Base-by-base conservation (phyloP, 192 early-diverging fungal genomes). In the Kappamyces sp. region DNA sequence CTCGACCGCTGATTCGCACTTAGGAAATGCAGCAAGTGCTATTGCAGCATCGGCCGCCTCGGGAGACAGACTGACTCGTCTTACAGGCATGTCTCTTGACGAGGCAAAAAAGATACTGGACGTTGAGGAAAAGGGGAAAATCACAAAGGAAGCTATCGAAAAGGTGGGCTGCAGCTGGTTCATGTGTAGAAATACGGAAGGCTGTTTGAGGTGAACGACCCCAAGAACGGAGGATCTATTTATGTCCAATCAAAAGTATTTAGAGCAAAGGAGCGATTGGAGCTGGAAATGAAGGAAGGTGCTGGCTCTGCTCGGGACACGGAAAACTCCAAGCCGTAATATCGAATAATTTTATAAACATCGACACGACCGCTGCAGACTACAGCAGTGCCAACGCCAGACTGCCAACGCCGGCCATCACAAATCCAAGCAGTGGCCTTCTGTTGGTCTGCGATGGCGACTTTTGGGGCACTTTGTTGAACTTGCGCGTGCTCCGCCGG, bases 211-310 rank as follows among this genome's bases (percentile, higher is more conserved):
- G 83, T 72, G 29, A 98, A 98, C 66, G 91, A 94, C 62, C 79
- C 86, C 34, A 72, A 83, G 33, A 73, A 77, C 36, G 93, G 92
- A 40, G 95, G 95, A 5, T 91, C 92, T 3, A 88, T 94, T 45
- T 98, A 98, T 65, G 57, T 98, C 32, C 93, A 96, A 57, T 91
- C 90, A 37, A 98, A 98, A 67, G 81, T 98, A 4, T 81, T 90
- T 7, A 70, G 91, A 48, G 96, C 96, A 29, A 90, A 90, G 54
- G 96, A 98, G 70, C 86, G 96, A 64, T 72, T 96, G 59, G 93
- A 96, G 49, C 73, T 91, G 79, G 91, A 96, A 61, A 75, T 88
- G 74, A 83, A 81, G 71, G 77, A 67, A 45, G 77, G 47, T 59
- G 57, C 34, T n/a, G n/a, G n/a, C n/a, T n/a, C n/a, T n/a, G n/a